Percentiles rank a stretch among this genome's conserved stretches.
Conservation (phyloP, 2,329 filamentous ascomycete species). For the Macroventuria anomochaeta region DNA sequence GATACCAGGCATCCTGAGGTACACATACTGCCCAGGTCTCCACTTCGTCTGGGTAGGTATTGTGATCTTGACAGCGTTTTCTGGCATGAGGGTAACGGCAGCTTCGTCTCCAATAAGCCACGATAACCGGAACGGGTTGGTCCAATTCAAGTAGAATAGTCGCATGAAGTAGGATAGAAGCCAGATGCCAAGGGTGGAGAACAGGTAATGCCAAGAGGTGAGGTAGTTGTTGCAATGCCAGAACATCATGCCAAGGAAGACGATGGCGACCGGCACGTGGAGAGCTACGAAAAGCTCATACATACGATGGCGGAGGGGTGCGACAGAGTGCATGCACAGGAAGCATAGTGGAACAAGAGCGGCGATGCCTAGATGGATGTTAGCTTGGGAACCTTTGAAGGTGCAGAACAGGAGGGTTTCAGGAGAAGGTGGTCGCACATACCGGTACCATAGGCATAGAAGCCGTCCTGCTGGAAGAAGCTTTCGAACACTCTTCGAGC, state of each 20-base stretch:
- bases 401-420: background rate
- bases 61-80: conserved; percentile 94
- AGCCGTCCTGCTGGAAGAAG: conserved; percentile 70
- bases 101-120: conserved; percentile 92
- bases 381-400: conserved; percentile 2
- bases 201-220: conserved; percentile 88
- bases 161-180: conserved; percentile 74
- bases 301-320: conserved; percentile 74
- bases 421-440: conserved; percentile 19
- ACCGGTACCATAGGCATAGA: conserved; percentile 85
- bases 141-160: conserved; percentile 89
- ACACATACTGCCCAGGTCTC: conserved; percentile 93
- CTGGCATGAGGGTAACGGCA: conserved; percentile 84
- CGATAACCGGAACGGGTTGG: conserved; percentile 76
- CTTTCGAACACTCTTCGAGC: conserved; percentile 73
- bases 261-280: conserved; percentile 80
- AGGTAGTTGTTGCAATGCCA: conserved; percentile 97
- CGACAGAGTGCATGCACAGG: conserved; percentile 84
- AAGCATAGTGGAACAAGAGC: conserved; percentile 81
- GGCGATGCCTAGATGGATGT: conserved; percentile 56
- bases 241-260: conserved; percentile 85
- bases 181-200: conserved; percentile 81
- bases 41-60: conserved; percentile 92
- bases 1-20: conserved; percentile 91
- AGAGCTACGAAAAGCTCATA: conserved; percentile 87